phyloP scores from a whole-genome alignment of 306 rosid species.

The Abrus pulchellus region DNA sequence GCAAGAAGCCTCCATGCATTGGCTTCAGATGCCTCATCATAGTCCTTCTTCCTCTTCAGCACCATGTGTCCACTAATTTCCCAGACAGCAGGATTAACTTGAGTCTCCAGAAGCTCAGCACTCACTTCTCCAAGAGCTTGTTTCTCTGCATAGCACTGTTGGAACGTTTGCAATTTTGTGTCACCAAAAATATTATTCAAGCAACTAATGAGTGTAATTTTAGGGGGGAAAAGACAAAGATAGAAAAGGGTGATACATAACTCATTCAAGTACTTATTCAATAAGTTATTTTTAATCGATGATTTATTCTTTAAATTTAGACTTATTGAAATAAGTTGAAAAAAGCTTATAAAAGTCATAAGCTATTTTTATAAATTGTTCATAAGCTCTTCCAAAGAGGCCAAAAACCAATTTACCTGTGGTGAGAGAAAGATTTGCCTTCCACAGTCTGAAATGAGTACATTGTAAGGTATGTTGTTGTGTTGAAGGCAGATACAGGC shows the following conservation, averaged over 20 bases:
- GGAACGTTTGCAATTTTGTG: conserved; percentile 1
- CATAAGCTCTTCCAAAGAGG: too few species aligned
- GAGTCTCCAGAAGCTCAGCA: conserved; percentile 90
- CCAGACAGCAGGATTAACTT: conserved; percentile 99
- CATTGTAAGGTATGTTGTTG: conserved; percentile 88
- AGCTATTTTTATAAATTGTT: too few species aligned
- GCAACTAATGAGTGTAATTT: too few species aligned
- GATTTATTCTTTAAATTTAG: too few species aligned
- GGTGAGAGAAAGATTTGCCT: conserved; percentile 80
- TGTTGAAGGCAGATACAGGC: conserved; percentile 93
- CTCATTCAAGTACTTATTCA: too few species aligned
- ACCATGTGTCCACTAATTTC: conserved; percentile 99
- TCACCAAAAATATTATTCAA: neutral
- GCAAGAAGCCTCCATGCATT: conserved; percentile 98
- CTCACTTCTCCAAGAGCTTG: conserved; percentile 97
- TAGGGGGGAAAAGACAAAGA: too few species aligned
- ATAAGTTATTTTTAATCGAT: too few species aligned
- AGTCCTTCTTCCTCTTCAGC: conserved; percentile 92
- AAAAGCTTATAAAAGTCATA: too few species aligned
- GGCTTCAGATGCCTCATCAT: conserved; percentile 86
- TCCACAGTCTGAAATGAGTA: conserved; percentile 87
- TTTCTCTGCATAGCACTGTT: conserved; percentile 98
- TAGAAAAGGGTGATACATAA: too few species aligned
- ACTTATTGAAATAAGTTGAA: too few species aligned
- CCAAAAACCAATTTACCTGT: conserved; percentile 65